phyloP scores from a whole-genome alignment of 2,329 filamentous ascomycete species.

The Aspergillus sp. region DNA sequence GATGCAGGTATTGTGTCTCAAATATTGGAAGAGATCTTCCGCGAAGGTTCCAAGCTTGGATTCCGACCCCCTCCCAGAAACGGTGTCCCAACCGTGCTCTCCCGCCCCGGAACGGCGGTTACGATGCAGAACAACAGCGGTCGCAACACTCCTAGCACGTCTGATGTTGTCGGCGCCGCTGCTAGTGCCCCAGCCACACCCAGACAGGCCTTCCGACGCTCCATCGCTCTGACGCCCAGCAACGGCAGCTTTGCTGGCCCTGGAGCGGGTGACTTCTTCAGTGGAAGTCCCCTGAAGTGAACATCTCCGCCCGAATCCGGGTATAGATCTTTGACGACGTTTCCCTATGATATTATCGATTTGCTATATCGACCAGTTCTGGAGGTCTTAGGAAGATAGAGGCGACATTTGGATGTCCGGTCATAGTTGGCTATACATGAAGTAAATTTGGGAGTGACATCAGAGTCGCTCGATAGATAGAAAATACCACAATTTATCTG shows the following conservation, averaged over 20 bases:
- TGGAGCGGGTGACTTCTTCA: conserved; percentile 41
- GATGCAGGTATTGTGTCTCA: conserved; percentile 81
- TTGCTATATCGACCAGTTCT: not conserved
- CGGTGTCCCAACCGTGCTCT: conserved; percentile 33
- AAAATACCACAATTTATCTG: not conserved
- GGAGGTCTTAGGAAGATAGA: not conserved
- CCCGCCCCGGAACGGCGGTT: conserved; percentile 42
- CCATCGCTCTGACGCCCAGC: conserved; percentile 45
- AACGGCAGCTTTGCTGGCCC: conserved; percentile 44
- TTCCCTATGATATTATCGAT: not conserved
- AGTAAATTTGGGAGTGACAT: not conserved
- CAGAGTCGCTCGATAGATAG: not conserved
- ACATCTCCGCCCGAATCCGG: not conserved
- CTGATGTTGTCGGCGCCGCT: conserved; percentile 31
- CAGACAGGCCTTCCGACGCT: conserved; percentile 45
- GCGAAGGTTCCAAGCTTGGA: conserved; percentile 59
- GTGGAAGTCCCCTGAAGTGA: conserved; percentile 42
- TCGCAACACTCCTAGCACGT: conserved; percentile 45
- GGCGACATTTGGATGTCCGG: not conserved
- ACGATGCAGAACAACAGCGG: conserved; percentile 42
- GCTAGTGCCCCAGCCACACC: conserved; percentile 43
- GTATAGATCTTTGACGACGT: conserved; percentile 1
- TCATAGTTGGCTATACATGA: not conserved
- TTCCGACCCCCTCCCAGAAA: conserved; percentile 58
- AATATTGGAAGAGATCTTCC: conserved; percentile 86